Evolutionary conservation across 345 rosid genomes (phyloP).

Genomic region (Trapa incisa): DNA sequence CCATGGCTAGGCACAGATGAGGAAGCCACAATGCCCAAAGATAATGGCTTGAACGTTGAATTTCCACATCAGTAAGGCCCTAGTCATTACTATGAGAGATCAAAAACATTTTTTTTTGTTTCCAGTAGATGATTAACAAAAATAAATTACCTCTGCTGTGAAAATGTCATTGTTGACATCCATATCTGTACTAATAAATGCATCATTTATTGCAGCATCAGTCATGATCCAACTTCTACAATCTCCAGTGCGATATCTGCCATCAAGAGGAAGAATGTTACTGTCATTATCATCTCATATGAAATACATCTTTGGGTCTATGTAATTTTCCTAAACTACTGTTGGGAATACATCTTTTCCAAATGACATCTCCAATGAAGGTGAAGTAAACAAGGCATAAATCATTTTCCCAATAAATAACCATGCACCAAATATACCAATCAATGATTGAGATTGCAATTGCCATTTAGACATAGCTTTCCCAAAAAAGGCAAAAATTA

Average conservation of each 20-base stretch:
- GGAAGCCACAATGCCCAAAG: not conserved
- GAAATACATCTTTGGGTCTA: not conserved
- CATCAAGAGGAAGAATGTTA: slow-evolving; percentile 3
- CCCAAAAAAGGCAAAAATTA: not conserved
- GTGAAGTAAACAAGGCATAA: not conserved
- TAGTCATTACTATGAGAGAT: not conserved
- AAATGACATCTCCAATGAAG: not conserved
- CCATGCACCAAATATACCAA: not conserved
- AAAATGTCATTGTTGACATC: slow-evolving; percentile 13
- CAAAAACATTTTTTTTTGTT: not conserved
- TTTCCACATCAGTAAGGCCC: not conserved
- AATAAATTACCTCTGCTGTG: slow-evolving; percentile 10
- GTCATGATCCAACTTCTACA: slow-evolving; percentile 10
- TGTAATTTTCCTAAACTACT: not conserved
- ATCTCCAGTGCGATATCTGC: slow-evolving; percentile 1
- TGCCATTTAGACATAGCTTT: not conserved
- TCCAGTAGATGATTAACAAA: not conserved
- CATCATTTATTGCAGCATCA: slow-evolving; percentile 12
- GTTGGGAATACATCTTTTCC: not conserved
- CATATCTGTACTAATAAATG: slow-evolving; percentile 12
- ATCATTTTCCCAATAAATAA: not conserved
- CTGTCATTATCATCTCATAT: not conserved
- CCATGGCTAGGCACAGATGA: not conserved
- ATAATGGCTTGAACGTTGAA: not conserved
- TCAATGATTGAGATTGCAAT: not conserved